These are phyloP conservation scores for Tricholoma terreum DNA, from an alignment of 768 basidiomycete genomes.

Conservation along the genomic window DNA sequence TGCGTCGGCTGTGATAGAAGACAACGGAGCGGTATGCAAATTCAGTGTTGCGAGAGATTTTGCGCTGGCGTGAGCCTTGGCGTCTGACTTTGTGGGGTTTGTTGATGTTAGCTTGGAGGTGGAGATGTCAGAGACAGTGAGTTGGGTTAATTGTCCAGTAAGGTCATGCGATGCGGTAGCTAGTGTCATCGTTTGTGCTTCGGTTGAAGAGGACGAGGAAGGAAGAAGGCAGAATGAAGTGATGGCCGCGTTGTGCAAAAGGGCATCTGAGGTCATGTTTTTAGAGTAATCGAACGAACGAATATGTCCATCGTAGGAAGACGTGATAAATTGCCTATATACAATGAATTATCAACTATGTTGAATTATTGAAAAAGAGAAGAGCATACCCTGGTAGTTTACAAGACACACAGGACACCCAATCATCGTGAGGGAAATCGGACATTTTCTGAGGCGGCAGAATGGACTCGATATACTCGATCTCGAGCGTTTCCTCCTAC, in stretches of 20 bases:
- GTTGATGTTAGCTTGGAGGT: conserved; percentile 7
- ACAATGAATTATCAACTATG: conserved; percentile 7
- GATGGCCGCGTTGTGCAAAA: conserved; percentile 62
- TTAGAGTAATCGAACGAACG: conserved; percentile 74
- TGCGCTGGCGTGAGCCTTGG: conserved; percentile 46
- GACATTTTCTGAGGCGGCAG: conserved; percentile 83
- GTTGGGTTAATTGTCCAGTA: conserved; percentile 55
- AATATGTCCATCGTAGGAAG: conserved; percentile 77
- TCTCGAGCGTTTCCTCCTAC: conserved; percentile 86
- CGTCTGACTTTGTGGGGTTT: conserved; percentile 7
- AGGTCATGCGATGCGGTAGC: conserved; percentile 80
- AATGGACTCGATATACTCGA: conserved; percentile 89
- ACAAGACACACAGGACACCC: conserved; percentile 84
- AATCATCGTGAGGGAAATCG: conserved; percentile 84
- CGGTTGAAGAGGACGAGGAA: conserved; percentile 19
- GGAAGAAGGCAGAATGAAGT: conserved; percentile 62
- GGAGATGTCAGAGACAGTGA: conserved; percentile 26
- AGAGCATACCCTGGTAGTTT: conserved; percentile 47
- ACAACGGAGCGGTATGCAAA: conserved; percentile 79
- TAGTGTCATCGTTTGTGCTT: conserved; percentile 35
- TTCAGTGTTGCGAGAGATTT: conserved; percentile 68
- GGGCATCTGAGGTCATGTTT: conserved; percentile 45
- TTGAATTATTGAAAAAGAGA: background rate
- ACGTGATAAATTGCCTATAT: conserved; percentile 65
- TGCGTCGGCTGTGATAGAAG: conserved; percentile 58